Evolutionary conservation across 495 filamentous ascomycete genomes (phyloP), one percentile per base, ranked within the genome.

Genomic region (Aspergillus hancockii): DNA sequence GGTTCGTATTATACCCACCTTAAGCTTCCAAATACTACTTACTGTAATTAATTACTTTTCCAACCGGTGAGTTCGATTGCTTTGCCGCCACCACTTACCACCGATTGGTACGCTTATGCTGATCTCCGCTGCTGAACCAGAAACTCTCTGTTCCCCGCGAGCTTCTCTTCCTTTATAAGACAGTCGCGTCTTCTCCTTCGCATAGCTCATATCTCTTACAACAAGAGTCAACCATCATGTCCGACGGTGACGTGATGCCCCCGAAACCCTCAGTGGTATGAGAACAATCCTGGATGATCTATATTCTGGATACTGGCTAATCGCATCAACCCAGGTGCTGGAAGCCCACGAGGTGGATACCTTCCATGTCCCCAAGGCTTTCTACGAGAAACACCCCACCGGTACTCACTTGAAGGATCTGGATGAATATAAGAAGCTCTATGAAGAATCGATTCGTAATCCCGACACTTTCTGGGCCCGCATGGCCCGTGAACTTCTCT

Each of bases 401-500:
- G 84, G 88, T 58, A 85, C 89, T 34, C 86, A 91, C 70, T 62
- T 91, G 43, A 81, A 85, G 62, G 76, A 77, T 61, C 62, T 97
- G 38, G 90, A 95, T 62, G 88, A 97, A 70, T 98, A 98, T 82
- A 85, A 95, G 73, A 79, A 84, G 76, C 78, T 97, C 61, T 97
- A 98, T 81, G 93, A 97, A 66, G 90, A 98, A 74, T 98, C 94
- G 10, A 97, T 98, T 69, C 86, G 89, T 65, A 81, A 92, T 62
- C 93, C 94, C 54, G 77, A 94, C 57, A 89, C 88, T 71, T 98
- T 98, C 86, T 98, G 93, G 91, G 90, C 79, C 41, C 82, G 82
- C 58, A 80, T 85, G 74, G 95, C 93, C 25, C 88, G 92, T 46
- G 93, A 98, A 65, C 85, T 97, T 40, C 83, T 98, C 59, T 86